Base-by-base conservation (phyloP, 495 filamentous ascomycete genomes). In the Talaromyces trachyspermus region DNA sequence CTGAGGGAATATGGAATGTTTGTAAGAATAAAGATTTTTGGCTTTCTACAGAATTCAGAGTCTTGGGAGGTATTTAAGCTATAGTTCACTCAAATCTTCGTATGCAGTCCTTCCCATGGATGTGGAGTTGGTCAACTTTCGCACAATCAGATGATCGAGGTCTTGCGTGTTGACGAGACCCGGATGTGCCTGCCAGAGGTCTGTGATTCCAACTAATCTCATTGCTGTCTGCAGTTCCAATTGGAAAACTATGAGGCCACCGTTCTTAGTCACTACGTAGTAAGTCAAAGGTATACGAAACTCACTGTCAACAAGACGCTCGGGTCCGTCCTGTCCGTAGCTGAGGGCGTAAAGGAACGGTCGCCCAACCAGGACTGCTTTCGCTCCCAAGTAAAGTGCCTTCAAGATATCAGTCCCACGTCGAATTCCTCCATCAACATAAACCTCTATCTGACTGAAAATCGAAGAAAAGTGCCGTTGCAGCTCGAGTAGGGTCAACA, bases 171-270 rank as follows among this genome's bases (percentile, higher is more conserved):
- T 83, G 27, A 85, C 51, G 37, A 83, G 52, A 0, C 74, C 79
- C 2, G 81, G 80, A 56, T 79, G 75, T 6, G 78, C 71, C 64
- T 85, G 69, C 6, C 73, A 69, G 6, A 88, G 60, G 49, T 81
- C 67, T 10, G 78, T 86, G 11, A 89, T 72, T 2, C 83, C 85
- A 46, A 77, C 74, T 66, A 86, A 74, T 27, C 77, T 70, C 82
- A 88, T 86, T 5, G 83, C 77, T 2, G 80, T 83, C 49, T 79
- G 72, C 27, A 88, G 61, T 54, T 89, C 85, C 49, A 86, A 83
- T 48, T 77, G 74, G 20, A 89, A 53, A n/a, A 86, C 81, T 83
- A 50, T 40, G 25, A 27, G 11, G 8, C 5, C 12, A 25, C 22
- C 38, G 11, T 8, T 27, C 15, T 53, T 22, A 52, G 48, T 24